Evolutionary conservation across 495 filamentous ascomycete species (phyloP), one percentile per base, ranked within the genome.

Genomic region (Schizothecium vesticola): DNA sequence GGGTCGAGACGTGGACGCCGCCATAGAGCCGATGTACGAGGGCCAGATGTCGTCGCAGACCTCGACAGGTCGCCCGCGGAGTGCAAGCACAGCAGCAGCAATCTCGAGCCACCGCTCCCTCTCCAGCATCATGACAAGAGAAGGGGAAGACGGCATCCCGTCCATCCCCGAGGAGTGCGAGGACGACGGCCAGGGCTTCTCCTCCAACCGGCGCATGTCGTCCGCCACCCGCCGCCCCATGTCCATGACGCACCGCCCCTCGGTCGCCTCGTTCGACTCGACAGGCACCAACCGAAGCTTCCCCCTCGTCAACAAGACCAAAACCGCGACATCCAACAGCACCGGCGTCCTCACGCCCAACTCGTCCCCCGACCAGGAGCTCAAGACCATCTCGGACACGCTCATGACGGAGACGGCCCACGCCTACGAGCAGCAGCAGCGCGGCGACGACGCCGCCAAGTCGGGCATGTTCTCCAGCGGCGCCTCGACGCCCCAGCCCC

Each of bases 231-330:
- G 75, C 43, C 80, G 80, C 11, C 80, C 82, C 22, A 73, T 80
- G 56, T 81, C 78, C 13, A 71, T 68, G 9, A 76, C 77, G 70
- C 78, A 85, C 67, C 82, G 84, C 7, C 81, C 82, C 19, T 86
- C 83, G 3, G 66, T 81, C 21, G 78, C 82, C n/a, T 84, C 84
- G 3, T 77, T 85, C 28, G 80, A 80, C 24, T 85, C 82, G 5
- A 78, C 75, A 16, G 81, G 79, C 16, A 85, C 84, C 1, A 81
- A 79, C 43, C 80, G 85, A 68, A 84, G 81, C 73, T 86, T 87
- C 63, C 84, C 83, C 3, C 72, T 86, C 16, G 77, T 86, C 63
- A 83, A 82, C 68, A 82, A 80, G 67, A 75, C 81, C n/a, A 83
- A 80, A 51, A 19, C 43, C 8, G 2, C 43, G 69, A 70, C 71